A percentile compares a stretch with the other conserved stretches of the same genome.
These are phyloP conservation scores for Stenocarpella maydis DNA, from an alignment of 2,329 filamentous ascomycete genomes.

Conservation along the genomic window DNA sequence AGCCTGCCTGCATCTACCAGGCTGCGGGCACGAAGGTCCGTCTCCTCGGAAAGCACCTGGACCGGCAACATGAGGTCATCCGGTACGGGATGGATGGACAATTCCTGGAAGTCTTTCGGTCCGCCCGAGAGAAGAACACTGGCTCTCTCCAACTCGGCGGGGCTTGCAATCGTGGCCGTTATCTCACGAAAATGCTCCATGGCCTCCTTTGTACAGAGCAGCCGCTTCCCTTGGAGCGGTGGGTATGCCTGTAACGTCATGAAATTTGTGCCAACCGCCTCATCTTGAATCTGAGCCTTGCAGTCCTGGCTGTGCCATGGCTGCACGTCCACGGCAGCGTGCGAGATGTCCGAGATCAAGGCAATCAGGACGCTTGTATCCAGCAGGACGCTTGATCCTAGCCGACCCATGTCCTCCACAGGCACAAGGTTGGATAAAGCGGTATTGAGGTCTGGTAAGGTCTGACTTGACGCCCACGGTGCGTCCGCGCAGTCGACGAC, in stretches of 20 bases:
- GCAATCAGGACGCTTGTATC: constrained; percentile 77
- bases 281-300: constrained; percentile 71
- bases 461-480: constrained; percentile 35
- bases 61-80: constrained; percentile 32
- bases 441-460: constrained; percentile 36
- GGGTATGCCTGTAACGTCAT: constrained; percentile 67
- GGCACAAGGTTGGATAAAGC: constrained; percentile 40
- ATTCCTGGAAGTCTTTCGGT: constrained; percentile 18
- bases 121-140: constrained; percentile 58
- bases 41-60: constrained; percentile 11
- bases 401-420: constrained; percentile 35
- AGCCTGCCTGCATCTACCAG: constrained; percentile 25
- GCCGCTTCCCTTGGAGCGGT: constrained; percentile 59
- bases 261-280: constrained; percentile 63
- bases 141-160: constrained; percentile 66
- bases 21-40: not conserved
- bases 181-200: constrained; percentile 73
- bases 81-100: constrained; percentile 27
- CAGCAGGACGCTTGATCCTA: constrained; percentile 59
- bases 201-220: constrained; percentile 74
- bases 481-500: constrained; percentile 42
- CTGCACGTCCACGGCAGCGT: constrained; percentile 51
- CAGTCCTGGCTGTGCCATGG: constrained; percentile 64
- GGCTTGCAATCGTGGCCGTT: constrained; percentile 68
- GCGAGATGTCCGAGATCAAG: constrained; percentile 77